phyloP scores from a whole-genome alignment of 768 basidiomycete genomes.

The Hericium erinaceus region DNA sequence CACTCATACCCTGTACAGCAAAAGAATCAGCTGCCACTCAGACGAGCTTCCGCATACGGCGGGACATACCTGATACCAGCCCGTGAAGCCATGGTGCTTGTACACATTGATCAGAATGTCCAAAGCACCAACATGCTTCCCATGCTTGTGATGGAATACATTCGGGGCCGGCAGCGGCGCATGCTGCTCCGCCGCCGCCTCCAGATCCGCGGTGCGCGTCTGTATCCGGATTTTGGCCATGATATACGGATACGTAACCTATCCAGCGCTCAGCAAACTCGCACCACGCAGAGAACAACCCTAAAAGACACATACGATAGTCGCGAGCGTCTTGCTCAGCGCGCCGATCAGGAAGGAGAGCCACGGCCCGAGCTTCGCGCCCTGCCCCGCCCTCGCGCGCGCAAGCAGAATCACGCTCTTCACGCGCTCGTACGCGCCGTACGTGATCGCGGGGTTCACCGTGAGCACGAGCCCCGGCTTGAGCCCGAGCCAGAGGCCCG shows the following conservation, averaged over 20 bases:
- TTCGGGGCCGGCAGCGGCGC: constrained; percentile 27
- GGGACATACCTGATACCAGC: constrained; percentile 85
- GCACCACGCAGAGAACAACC: not conserved
- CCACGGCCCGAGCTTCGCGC: constrained; percentile 64
- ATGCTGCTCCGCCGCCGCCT: constrained; percentile 31
- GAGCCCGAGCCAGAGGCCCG: constrained; percentile 88
- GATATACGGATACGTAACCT: constrained; percentile 94
- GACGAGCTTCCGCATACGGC: too few species aligned
- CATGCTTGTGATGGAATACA: constrained; percentile 33
- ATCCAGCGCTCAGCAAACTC: not conserved
- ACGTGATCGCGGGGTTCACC: constrained; percentile 95
- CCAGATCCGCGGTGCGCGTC: constrained; percentile 53
- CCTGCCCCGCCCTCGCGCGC: constrained; percentile 29
- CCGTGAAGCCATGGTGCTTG: constrained; percentile 69
- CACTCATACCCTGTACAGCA: constrained; percentile 74
- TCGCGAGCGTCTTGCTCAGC: constrained; percentile 89
- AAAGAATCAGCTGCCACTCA: too few species aligned
- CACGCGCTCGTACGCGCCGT: constrained; percentile 87
- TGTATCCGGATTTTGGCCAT: constrained; percentile 97
- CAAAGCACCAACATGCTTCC: constrained; percentile 62
- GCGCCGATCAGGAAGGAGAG: constrained; percentile 84
- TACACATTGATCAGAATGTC: constrained; percentile 66
- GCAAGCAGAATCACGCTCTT: constrained; percentile 65
- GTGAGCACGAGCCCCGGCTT: constrained; percentile 92
- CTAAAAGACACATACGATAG: constrained; percentile 53